These are phyloP conservation scores for Exsudoporus floridanus DNA, from an alignment of 1,284 basidiomycete species.

Conservation along the genomic window DNA sequence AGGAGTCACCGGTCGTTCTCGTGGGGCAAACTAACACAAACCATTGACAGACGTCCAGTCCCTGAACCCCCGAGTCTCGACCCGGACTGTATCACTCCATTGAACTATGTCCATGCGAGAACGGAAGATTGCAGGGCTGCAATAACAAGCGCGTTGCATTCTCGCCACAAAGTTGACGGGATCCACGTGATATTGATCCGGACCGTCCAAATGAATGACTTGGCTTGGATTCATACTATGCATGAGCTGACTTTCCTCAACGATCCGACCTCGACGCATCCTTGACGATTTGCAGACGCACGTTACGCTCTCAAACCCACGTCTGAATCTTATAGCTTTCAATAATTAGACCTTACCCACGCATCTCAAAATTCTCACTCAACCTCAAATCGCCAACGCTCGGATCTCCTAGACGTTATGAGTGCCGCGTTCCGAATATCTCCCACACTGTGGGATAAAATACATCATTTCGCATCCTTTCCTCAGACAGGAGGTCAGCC, in stretches of 20 bases:
- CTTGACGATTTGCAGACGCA: conserved; percentile 6
- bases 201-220: too few relatives aligned
- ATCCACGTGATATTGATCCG: conserved; percentile 20
- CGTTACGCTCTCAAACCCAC: conserved; percentile 4
- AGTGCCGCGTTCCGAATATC: conserved; percentile 65
- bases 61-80: too few relatives aligned
- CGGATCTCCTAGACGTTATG: conserved; percentile 13
- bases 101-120: too few relatives aligned
- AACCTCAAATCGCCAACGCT: neutral
- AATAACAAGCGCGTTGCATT: too few relatives aligned
- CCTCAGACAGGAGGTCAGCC: conserved; percentile 84
- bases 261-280: neutral
- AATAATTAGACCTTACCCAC: neutral
- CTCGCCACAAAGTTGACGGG: neutral
- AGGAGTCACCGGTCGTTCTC: too few relatives aligned
- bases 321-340: neutral
- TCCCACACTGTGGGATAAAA: conserved; percentile 85
- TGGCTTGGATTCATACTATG: neutral
- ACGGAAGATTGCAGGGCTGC: too few relatives aligned
- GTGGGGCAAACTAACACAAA: too few relatives aligned
- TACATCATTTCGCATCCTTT: conserved; percentile 92
- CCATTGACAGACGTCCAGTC: too few relatives aligned
- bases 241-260: neutral
- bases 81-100: too few relatives aligned
- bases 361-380: neutral